Base-by-base conservation (phyloP, 2,329 filamentous ascomycete genomes). In the Neofusicoccum parvum region DNA sequence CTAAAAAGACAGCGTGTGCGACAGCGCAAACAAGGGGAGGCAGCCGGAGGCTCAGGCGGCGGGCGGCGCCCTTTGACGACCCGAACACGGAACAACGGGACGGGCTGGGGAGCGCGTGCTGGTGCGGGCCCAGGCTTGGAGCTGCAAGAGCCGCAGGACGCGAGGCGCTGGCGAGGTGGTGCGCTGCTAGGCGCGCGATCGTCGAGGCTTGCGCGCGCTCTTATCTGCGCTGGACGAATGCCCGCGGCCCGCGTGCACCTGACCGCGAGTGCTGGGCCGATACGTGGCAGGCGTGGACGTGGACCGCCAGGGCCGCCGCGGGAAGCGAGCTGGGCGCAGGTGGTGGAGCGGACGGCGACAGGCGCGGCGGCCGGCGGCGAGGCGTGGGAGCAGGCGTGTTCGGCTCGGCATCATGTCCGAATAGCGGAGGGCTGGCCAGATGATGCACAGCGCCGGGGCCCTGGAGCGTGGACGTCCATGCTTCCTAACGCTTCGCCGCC, bases 91-190 rank as follows among this genome's bases (percentile, higher is more conserved):
- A 36, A 48, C 12, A 14, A 15, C 43, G 49, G 36, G n/a, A 41
- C 36, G 32, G 20, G 60, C 46, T 7, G 51, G 51, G 14, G 54
- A 59, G 54, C 56, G 56, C 41, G 39, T 64, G 62, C 46, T 62
- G 46, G 27, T n/a, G n/a, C 12, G 45, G 39, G 45, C 48, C 20
- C 34, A 36, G 60, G 60, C 60, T 43, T 45, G 43, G n/a, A 36
- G 49, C 62, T 53, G 41, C 50, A 64, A 64, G 62, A 64, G 50
- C 62, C 62, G 50, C 62, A 64, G 62, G 62, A 60, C 56, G 56
- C 56, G 56, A 48, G 41, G 56, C 56, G 56, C 56, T 60, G 37
- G 56, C 56, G 45, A 39, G 56, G 32, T 46, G 54, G 54, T 45
- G 54, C 54, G 54, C 36, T 12, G 43, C 54, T 58, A 58, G 56